Conservation (phyloP, 495 filamentous ascomycete genomes). For the Penicillium coprophilum region DNA sequence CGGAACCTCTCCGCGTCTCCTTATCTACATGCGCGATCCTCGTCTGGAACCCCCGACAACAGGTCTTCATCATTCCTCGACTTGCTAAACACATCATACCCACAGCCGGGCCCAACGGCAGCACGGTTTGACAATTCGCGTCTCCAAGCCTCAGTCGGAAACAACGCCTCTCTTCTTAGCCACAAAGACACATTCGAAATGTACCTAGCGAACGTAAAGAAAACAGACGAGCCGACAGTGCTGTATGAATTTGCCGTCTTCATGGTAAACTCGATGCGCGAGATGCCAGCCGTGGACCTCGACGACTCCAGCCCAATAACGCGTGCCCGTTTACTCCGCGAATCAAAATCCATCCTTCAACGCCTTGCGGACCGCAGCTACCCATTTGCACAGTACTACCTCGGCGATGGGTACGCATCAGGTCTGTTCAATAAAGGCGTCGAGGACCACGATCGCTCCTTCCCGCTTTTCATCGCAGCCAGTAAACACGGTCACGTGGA, state of each 20-base stretch:
- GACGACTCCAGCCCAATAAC: constrained; percentile 45
- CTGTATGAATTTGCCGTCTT: constrained; percentile 96
- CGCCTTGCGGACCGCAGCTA: constrained; percentile 82
- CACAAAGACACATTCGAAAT: constrained; percentile 92
- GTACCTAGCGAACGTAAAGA: constrained; percentile 96
- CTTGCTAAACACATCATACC: constrained; percentile 83
- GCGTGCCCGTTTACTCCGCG: constrained; percentile 70
- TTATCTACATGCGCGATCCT: constrained; percentile 52
- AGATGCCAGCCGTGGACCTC: constrained; percentile 49
- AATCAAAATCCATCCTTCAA: constrained; percentile 85
- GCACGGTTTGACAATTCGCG: constrained; percentile 73
- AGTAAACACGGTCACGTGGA: constrained; percentile 98
- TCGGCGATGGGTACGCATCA: constrained; percentile 90
- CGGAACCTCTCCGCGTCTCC: constrained; percentile 57
- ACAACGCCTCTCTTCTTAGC: constrained; percentile 84
- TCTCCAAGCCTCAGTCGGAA: constrained; percentile 74
- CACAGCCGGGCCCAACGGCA: constrained; percentile 75
- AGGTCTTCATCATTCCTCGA: constrained; percentile 82
- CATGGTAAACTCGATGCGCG: constrained; percentile 81
- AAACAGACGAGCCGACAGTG: constrained; percentile 81
- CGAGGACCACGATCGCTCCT: constrained; percentile 85
- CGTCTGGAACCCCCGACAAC: constrained; percentile 70
- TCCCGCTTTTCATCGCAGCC: constrained; percentile 86
- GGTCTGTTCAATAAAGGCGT: constrained; percentile 92
- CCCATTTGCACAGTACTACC: constrained; percentile 96